Evolutionary conservation across 2,329 filamentous ascomycete species (phyloP), one percentile per base, ranked within the genome.

Genomic region (Didymella exigua): DNA sequence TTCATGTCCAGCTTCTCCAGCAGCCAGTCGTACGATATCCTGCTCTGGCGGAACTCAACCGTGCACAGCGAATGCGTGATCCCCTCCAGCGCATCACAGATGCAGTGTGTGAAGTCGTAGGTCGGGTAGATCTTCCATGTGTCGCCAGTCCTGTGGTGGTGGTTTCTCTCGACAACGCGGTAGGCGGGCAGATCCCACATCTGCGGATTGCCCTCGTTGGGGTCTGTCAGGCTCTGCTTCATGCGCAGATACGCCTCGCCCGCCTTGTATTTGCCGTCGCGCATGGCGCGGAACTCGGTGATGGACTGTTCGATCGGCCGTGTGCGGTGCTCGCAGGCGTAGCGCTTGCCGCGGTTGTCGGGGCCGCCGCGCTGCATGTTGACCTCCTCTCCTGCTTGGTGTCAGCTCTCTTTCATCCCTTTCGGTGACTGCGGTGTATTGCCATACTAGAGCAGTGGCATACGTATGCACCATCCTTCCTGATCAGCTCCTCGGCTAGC

Each of bases 111-210:
- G 72, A 96, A 96, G 74, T 96, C 93, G 70, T 97, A 97, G 0
- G 93, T 96, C 0, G 95, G 95, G 73, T 96, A 97, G 60, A 97
- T 96, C 75, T 87, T 89, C 92, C 93, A 98, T 70, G 89, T 86
- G 61, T 84, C 80, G 26, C 90, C 91, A 0, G 93, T 96, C 30
- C 90, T 85, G 75, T 91, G 86, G 72, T 96, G 91, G 37, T 86
- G 82, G 57, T 79, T 79, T 65, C 90, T 86, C 67, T 89, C 84
- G 58, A 91, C 83, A 50, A 98, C 88, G 57, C 93, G 86, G 76
- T 96, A 98, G 14, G 93, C 93, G 2, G 90, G 90, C 49, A 96
- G 78, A 80, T 98, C 93, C 93, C 93, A 97, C 90, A 96, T 93
- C 76, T 96, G 91, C 6, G 93, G 92, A 73, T 97, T 97, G 26